A percentile compares a stretch with the other conserved stretches of the same genome.
Evolutionary conservation across 495 filamentous ascomycete genomes (phyloP).

Genomic region (Extremus antarcticus): DNA sequence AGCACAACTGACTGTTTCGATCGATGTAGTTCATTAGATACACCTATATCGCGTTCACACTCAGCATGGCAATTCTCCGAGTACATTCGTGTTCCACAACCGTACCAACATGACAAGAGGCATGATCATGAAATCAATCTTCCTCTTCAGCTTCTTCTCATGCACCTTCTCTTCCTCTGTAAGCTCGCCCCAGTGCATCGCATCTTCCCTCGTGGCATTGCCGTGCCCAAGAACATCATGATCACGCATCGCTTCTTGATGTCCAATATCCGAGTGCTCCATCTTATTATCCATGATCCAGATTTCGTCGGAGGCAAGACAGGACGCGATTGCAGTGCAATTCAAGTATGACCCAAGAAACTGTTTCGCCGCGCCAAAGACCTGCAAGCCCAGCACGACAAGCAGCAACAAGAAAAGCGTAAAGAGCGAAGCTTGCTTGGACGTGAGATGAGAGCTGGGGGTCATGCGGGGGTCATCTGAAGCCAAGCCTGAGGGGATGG

Average conservation of each 20-base stretch:
- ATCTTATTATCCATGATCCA: too few species aligned
- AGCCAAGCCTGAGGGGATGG: too few species aligned
- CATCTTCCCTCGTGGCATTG: conserved; percentile 36
- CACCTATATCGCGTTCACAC: conserved; percentile 18
- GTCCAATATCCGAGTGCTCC: not conserved
- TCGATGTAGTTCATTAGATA: conserved; percentile 50
- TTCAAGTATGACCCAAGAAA: not conserved
- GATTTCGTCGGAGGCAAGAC: too few species aligned
- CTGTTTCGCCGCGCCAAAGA: not conserved
- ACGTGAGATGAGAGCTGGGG: not conserved
- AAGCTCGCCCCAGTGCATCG: conserved; percentile 32
- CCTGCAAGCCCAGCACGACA: not conserved
- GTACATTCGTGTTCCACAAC: not conserved
- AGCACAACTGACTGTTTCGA: conserved; percentile 32
- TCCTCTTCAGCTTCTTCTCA: conserved; percentile 38
- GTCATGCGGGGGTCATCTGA: too few species aligned
- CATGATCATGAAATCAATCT: conserved; percentile 45
- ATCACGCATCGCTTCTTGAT: conserved; percentile 22
- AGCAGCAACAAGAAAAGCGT: not conserved
- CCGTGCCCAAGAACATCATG: conserved; percentile 35
- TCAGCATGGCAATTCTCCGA: not conserved
- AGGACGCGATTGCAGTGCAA: too few species aligned
- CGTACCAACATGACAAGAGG: conserved; percentile 39
- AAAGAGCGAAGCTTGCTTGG: not conserved
- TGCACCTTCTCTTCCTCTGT: conserved; percentile 37